phyloP scores from a whole-genome alignment of 768 basidiomycete genomes.

The Naematelia encephala region DNA sequence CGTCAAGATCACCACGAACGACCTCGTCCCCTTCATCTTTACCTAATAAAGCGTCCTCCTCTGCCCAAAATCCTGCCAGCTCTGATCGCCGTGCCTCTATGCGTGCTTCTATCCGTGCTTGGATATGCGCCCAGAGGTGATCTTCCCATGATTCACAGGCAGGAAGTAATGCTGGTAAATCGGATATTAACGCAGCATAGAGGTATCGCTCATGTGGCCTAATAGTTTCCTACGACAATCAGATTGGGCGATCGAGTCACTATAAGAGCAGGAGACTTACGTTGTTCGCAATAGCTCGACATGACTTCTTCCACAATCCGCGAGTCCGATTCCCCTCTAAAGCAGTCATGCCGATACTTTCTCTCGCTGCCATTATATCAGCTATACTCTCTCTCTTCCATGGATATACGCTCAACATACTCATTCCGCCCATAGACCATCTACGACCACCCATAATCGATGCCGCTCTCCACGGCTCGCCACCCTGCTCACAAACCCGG shows the following conservation, averaged over 20 bases:
- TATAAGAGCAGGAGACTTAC: conserved; percentile 53
- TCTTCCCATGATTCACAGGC: conserved; percentile 91
- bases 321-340: conserved; percentile 68
- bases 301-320: conserved; percentile 82
- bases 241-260: background rate
- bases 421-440: conserved; percentile 52
- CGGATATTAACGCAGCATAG: conserved; percentile 72
- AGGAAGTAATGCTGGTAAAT: conserved; percentile 65
- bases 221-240: conserved; percentile 53
- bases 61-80: conserved; percentile 75
- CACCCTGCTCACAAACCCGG: conserved; percentile 71
- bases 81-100: conserved; percentile 54
- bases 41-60: conserved; percentile 51
- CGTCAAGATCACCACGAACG: conserved; percentile 41
- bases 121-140: conserved; percentile 84
- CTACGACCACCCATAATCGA: conserved; percentile 76
- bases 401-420: conserved; percentile 16
- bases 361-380: conserved; percentile 10
- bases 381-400: background rate
- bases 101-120: conserved; percentile 67
- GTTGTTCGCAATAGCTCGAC: conserved; percentile 71
- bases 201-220: conserved; percentile 70
- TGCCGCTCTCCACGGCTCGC: conserved; percentile 90
- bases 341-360: conserved; percentile 13
- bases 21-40: conserved; percentile 67